Evolutionary conservation across 1,284 basidiomycete species (phyloP).

Genomic region (Irpex sp.): DNA sequence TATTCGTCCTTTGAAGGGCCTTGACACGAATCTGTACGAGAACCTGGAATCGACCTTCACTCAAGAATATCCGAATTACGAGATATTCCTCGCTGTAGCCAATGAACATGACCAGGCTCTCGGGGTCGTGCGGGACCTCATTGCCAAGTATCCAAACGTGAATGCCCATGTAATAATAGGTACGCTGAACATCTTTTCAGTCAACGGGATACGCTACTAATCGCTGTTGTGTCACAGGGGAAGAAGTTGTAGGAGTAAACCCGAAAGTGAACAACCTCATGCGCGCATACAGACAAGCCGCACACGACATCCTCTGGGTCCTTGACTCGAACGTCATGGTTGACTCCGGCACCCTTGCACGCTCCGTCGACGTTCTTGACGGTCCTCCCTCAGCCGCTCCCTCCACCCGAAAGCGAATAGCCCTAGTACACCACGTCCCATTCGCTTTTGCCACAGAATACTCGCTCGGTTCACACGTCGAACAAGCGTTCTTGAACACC

Average conservation of each 20-base stretch:
- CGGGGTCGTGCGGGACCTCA: slow-evolving; percentile 70
- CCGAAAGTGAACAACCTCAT: slow-evolving; percentile 98
- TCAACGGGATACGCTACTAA: slow-evolving; percentile 2
- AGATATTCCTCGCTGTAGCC: slow-evolving; percentile 85
- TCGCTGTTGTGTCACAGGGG: slow-evolving; percentile 36
- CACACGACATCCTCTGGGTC: slow-evolving; percentile 93
- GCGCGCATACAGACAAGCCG: slow-evolving; percentile 75
- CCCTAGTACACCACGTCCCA: slow-evolving; percentile 95
- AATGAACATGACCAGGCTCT: slow-evolving; percentile 82
- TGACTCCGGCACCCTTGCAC: slow-evolving; percentile 77
- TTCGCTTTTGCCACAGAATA: slow-evolving; percentile 75
- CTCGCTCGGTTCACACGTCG: slow-evolving; percentile 78
- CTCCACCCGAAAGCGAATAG: slow-evolving; percentile 47
- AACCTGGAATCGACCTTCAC: slow-evolving; percentile 89
- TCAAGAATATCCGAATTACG: slow-evolving; percentile 86
- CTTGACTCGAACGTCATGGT: slow-evolving; percentile 92
- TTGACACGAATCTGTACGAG: slow-evolving; percentile 91
- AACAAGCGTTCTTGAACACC: slow-evolving; percentile 94
- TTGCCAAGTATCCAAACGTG: slow-evolving; percentile 73
- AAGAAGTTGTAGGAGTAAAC: slow-evolving; percentile 84
- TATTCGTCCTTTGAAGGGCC: slow-evolving; percentile 86
- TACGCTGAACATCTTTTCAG: slow-evolving; percentile 33
- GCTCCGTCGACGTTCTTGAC: slow-evolving; percentile 78
- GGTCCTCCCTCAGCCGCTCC: slow-evolving; percentile 28
- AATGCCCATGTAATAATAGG: slow-evolving; percentile 74